Base-by-base conservation (phyloP, 2,329 filamentous ascomycete genomes). In the Neurospora sp. region DNA sequence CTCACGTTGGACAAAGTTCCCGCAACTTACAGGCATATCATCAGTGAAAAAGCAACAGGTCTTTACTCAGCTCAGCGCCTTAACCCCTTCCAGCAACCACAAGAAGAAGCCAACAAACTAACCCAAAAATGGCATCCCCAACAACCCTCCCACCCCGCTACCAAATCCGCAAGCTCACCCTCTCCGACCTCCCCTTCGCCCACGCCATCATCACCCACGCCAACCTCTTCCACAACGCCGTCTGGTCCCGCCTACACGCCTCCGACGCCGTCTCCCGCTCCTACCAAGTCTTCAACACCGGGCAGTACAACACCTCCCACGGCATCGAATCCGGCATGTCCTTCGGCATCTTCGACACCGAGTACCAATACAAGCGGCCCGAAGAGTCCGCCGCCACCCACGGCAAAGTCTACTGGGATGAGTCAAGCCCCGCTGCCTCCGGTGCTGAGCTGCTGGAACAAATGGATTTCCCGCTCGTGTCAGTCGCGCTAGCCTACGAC, bases 401-500 rank as follows among this genome's bases (percentile, higher is more conserved):
- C 15, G 77, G 77, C 10, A 73, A 70, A 52, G 73, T 79, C n/a
- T 76, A 76, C 71, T 79, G 77, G 77, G 71, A 78, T 28, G 67
- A 38, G 6, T 43, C 75, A 46, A 28, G 67, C 7, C 39, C 33
- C 0, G 68, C 68, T 8, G 66, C 66, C 15, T 71, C 72, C 5
- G 67, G 23, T 1, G 72, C 73, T n/a, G 69, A 71, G 71, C 73
- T 78, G 36, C 73, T 77, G 2, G 75, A 75, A 68, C 73, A 75
- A 66, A 79, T 79, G 78, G 77, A 78, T 67, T 79, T 79, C 67
- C 77, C 77, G 0, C 73, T 78, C 9, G 77, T 77, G 1, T 77
- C 75, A 10, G 68, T 79, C 28, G 77, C 77, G 1, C 71, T 79
- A 19, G 73, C 76, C 3, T 78, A 75, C 68, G 78, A 79, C 68